Evolutionary conservation across 1,139 yeast species (phyloP).

Genomic region (Kurtzmaniella quercitrusa): DNA sequence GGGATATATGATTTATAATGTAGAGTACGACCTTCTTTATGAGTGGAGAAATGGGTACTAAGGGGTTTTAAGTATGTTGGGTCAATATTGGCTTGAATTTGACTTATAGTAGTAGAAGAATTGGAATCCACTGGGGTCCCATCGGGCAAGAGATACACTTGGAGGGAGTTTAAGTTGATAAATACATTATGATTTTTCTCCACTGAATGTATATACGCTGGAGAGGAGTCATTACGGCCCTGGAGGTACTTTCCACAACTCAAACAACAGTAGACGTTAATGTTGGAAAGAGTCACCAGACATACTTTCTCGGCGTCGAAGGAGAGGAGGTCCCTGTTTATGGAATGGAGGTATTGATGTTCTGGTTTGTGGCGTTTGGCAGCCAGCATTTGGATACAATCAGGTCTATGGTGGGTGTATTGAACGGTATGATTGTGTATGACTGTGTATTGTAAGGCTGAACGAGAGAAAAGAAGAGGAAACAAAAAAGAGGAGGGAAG

Average conservation of each 20-base stretch:
- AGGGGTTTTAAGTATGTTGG: slow-evolving; percentile 47
- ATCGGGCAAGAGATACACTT: slow-evolving; percentile 61
- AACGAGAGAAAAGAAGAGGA: too few species aligned
- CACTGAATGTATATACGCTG: slow-evolving; percentile 67
- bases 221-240: slow-evolving; percentile 60
- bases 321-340: slow-evolving; percentile 53
- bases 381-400: not conserved
- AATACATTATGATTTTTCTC: slow-evolving; percentile 61
- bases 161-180: slow-evolving; percentile 47
- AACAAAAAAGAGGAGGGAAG: too few species aligned
- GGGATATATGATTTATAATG: slow-evolving; percentile 44
- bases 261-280: slow-evolving; percentile 68
- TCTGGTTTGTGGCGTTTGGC: not conserved
- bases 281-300: slow-evolving; percentile 53
- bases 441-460: too few species aligned
- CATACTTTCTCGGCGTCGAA: slow-evolving; percentile 72
- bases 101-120: slow-evolving; percentile 34
- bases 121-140: slow-evolving; percentile 32
- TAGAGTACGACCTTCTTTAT: slow-evolving; percentile 31
- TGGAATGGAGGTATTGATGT: slow-evolving; percentile 44
- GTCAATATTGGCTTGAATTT: slow-evolving; percentile 47
- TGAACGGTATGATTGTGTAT: too few species aligned
- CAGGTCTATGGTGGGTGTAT: too few species aligned
- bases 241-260: slow-evolving; percentile 72
- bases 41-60: slow-evolving; percentile 11